Percentiles rank a stretch among this genome's conserved stretches.
These are phyloP conservation scores for Microbotryum violaceum DNA, from an alignment of 1,284 basidiomycete species.

Conservation along the genomic window DNA sequence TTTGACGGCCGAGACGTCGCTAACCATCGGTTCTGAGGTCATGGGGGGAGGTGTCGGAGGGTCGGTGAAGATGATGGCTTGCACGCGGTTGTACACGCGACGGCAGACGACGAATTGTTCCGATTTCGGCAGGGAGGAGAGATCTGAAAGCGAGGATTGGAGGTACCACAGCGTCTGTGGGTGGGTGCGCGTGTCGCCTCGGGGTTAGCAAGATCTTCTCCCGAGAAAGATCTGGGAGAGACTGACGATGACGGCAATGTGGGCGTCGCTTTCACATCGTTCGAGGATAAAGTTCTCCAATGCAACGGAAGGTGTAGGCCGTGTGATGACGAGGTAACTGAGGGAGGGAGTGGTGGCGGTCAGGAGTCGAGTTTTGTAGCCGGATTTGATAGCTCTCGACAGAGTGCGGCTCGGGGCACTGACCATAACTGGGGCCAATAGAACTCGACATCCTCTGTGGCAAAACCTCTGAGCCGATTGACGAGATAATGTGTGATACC, in stretches of 20 bases:
- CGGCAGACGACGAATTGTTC: slow-evolving; percentile 86
- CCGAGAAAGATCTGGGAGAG: neutral
- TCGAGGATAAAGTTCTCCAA: slow-evolving; percentile 86
- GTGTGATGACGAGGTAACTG: slow-evolving; percentile 84
- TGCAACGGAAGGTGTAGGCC: slow-evolving; percentile 78
- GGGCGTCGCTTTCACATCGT: slow-evolving; percentile 76
- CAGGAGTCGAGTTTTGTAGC: neutral
- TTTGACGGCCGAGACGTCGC: too few species aligned
- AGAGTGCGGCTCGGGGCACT: slow-evolving; percentile 17
- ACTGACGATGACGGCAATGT: slow-evolving; percentile 85
- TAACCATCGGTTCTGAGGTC: neutral
- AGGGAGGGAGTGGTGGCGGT: too few species aligned
- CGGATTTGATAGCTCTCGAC: neutral
- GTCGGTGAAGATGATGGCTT: slow-evolving; percentile 94
- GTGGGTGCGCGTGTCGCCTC: neutral
- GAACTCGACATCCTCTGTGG: slow-evolving; percentile 74
- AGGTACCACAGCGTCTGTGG: slow-evolving; percentile 90
- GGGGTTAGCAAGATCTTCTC: slow-evolving; percentile 3
- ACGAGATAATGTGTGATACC: slow-evolving; percentile 95
- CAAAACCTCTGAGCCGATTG: slow-evolving; percentile 65
- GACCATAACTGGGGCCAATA: slow-evolving; percentile 97
- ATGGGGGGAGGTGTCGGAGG: slow-evolving; percentile 53
- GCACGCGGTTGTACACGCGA: slow-evolving; percentile 82
- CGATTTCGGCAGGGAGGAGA: slow-evolving; percentile 57
- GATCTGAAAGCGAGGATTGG: slow-evolving; percentile 85